phyloP scores from a whole-genome alignment of 2,329 filamentous ascomycete species.

The Cucurbitaria berberidis region DNA sequence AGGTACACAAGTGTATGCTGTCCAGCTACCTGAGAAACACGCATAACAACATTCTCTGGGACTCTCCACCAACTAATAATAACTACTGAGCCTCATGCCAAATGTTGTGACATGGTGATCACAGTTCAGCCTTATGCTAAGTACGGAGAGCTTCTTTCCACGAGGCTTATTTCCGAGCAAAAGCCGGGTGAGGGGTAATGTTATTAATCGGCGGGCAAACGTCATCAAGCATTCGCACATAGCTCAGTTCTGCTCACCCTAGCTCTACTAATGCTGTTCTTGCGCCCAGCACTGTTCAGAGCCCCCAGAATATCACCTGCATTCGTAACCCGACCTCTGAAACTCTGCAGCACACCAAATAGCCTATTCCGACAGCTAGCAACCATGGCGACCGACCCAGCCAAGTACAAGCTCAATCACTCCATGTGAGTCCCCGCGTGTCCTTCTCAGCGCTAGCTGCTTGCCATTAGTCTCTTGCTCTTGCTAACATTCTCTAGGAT shows the following conservation, averaged over 20 bases:
- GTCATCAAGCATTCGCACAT: slow-evolving; percentile 31
- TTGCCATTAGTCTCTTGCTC: too few species aligned
- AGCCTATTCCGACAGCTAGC: slow-evolving; percentile 42
- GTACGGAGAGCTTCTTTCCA: slow-evolving; percentile 3
- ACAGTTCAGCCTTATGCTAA: slow-evolving; percentile 1
- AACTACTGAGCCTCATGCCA: neutral
- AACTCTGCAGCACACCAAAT: slow-evolving; percentile 14
- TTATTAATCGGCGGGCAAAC: slow-evolving; percentile 18
- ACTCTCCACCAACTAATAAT: too few species aligned
- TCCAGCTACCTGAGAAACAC: too few species aligned
- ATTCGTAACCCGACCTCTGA: slow-evolving; percentile 13
- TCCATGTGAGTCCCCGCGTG: slow-evolving; percentile 51
- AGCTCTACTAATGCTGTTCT: slow-evolving; percentile 32
- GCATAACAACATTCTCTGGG: too few species aligned
- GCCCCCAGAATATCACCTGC: slow-evolving; percentile 9
- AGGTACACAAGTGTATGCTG: too few species aligned
- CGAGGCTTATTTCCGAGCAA: slow-evolving; percentile 16
- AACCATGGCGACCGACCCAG: slow-evolving; percentile 63
- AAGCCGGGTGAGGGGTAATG: slow-evolving; percentile 25
- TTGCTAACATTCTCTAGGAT: slow-evolving; percentile 49
- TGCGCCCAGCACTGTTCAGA: slow-evolving; percentile 20
- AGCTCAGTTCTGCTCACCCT: slow-evolving; percentile 5
- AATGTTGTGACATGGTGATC: neutral
- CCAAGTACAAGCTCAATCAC: slow-evolving; percentile 70
- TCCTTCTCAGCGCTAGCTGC: slow-evolving; percentile 5